A percentile compares a stretch with the other conserved stretches of the same genome.
phyloP scores from a whole-genome alignment of 768 basidiomycete species.

The Termitomyces sp. region DNA sequence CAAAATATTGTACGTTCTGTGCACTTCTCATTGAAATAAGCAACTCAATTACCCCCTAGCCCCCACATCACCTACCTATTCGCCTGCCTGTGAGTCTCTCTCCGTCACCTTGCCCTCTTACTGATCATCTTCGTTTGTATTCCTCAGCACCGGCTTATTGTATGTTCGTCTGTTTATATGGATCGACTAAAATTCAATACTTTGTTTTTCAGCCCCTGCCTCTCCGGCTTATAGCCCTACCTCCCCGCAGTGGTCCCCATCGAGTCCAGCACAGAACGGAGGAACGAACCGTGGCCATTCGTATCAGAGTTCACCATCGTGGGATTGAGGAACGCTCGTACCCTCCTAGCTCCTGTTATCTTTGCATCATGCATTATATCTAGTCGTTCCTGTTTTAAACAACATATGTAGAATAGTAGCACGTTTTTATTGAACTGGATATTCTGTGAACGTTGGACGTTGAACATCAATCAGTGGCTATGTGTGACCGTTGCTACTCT shows the following conservation, averaged over 20 bases:
- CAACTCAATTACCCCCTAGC: constrained; percentile 38
- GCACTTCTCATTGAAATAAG: not conserved
- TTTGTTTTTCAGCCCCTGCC: constrained; percentile 55
- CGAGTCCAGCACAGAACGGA: constrained; percentile 68
- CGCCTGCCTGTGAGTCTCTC: constrained; percentile 71
- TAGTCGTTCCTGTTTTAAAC: constrained; percentile 20
- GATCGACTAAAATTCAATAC: constrained; percentile 13
- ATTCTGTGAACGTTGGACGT: not conserved
- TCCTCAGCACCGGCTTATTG: constrained; percentile 74
- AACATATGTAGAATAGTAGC: constrained; percentile 26
- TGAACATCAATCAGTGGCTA: not conserved
- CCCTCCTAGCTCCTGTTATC: constrained; percentile 13
- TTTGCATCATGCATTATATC: constrained; percentile 23
- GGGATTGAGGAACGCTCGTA: constrained; percentile 34
- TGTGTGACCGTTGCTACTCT: not conserved
- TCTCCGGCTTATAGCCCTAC: constrained; percentile 87
- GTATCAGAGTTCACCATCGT: constrained; percentile 49
- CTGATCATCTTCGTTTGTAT: not conserved
- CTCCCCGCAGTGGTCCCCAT: constrained; percentile 80
- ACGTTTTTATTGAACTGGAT: constrained; percentile 24
- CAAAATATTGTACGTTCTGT: constrained; percentile 78
- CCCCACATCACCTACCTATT: constrained; percentile 85
- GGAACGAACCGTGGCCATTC: constrained; percentile 36
- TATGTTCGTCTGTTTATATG: constrained; percentile 31
- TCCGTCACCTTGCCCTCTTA: not conserved